Evolutionary conservation across 108 stramenopile species (phyloP).

Genomic region (Thalassiosira profunda): DNA sequence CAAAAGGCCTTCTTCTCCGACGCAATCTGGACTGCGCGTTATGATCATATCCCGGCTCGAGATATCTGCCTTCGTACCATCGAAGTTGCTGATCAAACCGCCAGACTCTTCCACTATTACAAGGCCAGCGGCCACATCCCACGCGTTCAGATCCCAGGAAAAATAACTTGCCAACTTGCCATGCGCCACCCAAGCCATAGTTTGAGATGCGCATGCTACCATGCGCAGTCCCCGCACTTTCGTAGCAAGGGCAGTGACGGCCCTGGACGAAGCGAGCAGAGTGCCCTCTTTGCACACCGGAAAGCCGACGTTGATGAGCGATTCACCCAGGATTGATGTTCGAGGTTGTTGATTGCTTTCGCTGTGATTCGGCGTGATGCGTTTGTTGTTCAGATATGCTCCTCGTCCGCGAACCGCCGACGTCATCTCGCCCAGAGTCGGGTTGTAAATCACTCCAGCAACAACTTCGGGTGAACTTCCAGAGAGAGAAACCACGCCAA

Average conservation of each 20-base stretch:
- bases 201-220: constrained; percentile 81
- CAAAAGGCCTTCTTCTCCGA: constrained; percentile 30
- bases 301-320: constrained; percentile 74
- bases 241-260: constrained; percentile 69
- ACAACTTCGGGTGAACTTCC: constrained; percentile 63
- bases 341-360: constrained; percentile 47
- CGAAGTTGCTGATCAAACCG: constrained; percentile 72
- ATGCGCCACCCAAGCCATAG: constrained; percentile 89
- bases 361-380: constrained; percentile 27
- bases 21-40: constrained; percentile 32
- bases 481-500: constrained; percentile 61
- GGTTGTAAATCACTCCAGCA: constrained; percentile 79
- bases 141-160: constrained; percentile 83
- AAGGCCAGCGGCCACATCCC: constrained; percentile 85
- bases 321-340: constrained; percentile 27
- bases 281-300: constrained; percentile 67
- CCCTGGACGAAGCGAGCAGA: constrained; percentile 73
- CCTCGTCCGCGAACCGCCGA: constrained; percentile 76
- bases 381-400: constrained; percentile 69
- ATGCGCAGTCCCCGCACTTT: constrained; percentile 81
- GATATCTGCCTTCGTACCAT: constrained; percentile 51
- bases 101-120: constrained; percentile 79
- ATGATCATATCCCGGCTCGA: constrained; percentile 50
- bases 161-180: constrained; percentile 76
- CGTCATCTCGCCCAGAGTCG: constrained; percentile 73